A percentile compares a stretch with the other conserved stretches of the same genome.
Evolutionary conservation across 2,329 filamentous ascomycete genomes (phyloP).

Genomic region (Verticillium nubilum): DNA sequence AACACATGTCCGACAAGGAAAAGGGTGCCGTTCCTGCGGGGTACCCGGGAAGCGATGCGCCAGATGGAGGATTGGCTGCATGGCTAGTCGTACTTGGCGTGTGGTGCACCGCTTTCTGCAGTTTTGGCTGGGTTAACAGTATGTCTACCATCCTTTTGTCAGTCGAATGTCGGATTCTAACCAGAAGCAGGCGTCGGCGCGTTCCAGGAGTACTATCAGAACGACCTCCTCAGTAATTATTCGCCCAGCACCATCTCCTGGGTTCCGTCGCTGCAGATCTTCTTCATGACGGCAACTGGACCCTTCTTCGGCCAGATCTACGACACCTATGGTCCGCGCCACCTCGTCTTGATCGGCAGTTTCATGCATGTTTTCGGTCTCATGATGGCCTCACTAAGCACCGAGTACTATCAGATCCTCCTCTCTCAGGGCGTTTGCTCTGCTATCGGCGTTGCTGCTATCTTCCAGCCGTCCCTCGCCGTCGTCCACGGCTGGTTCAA

Average conservation of each 20-base stretch:
- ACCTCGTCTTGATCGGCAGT: slow-evolving; percentile 27
- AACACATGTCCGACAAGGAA: background rate
- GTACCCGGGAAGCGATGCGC: background rate
- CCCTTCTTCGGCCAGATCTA: slow-evolving; percentile 33
- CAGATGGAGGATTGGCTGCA: slow-evolving; percentile 19
- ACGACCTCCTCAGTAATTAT: slow-evolving; percentile 21
- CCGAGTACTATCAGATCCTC: slow-evolving; percentile 35
- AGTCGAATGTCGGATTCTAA: slow-evolving; percentile 13
- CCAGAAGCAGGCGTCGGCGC: slow-evolving; percentile 27
- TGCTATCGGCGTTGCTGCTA: slow-evolving; percentile 28
- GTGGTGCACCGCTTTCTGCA: slow-evolving; percentile 12
- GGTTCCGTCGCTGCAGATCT: slow-evolving; percentile 37
- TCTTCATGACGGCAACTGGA: slow-evolving; percentile 33
- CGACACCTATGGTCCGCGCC: slow-evolving; percentile 35
- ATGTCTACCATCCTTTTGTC: background rate
- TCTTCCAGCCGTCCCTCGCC: slow-evolving; percentile 30
- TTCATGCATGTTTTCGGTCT: slow-evolving; percentile 31
- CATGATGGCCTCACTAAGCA: slow-evolving; percentile 38
- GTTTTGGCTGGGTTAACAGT: slow-evolving; percentile 31
- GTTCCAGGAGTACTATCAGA: slow-evolving; percentile 39
- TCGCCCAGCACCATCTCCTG: slow-evolving; percentile 36
- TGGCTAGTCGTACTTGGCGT: slow-evolving; percentile 20
- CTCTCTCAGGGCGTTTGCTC: slow-evolving; percentile 32
- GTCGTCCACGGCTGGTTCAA: slow-evolving; percentile 35
- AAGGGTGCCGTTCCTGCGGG: background rate